phyloP scores from a whole-genome alignment of 345 rosid genomes.

The Sonneratia caseolaris region DNA sequence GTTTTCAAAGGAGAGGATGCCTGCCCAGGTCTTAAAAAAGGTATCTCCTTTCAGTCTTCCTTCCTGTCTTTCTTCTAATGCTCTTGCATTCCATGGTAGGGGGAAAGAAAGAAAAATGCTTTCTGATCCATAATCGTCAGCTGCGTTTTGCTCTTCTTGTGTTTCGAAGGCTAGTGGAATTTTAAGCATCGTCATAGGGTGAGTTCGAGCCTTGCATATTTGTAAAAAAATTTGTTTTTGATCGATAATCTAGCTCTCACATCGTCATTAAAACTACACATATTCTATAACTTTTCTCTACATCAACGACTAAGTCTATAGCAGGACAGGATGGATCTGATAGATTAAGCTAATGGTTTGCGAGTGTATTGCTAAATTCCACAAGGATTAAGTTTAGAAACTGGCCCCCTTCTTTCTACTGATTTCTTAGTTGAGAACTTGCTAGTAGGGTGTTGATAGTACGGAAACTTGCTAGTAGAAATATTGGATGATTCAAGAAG shows the following conservation, averaged over 20 bases:
- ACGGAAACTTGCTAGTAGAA: not conserved
- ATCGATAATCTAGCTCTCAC: not conserved
- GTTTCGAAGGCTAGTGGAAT: not conserved
- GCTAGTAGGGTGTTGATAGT: not conserved
- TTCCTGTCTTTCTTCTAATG: not conserved
- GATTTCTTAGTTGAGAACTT: not conserved
- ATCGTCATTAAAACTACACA: no score
- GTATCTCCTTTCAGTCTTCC: slow-evolving; percentile 15
- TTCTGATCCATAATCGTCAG: not conserved
- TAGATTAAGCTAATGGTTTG: not conserved
- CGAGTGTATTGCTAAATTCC: not conserved
- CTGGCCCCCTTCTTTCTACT: not conserved
- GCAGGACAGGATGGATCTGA: not conserved
- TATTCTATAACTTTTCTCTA: not conserved
- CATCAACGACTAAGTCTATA: not conserved
- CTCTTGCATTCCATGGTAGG: not conserved
- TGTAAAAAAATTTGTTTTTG: not conserved
- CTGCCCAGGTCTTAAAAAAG: slow-evolving; percentile 74
- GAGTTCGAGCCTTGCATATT: not conserved
- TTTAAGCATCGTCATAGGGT: not conserved
- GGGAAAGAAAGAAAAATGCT: not conserved
- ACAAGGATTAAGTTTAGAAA: not conserved
- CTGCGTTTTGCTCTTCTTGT: not conserved
- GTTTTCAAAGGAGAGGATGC: slow-evolving; percentile 69
- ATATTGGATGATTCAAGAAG: not conserved